A percentile compares a stretch with the other conserved stretches of the same genome.
Conservation (phyloP, 805 yeast species). For the Debaryomyces castellii region DNA sequence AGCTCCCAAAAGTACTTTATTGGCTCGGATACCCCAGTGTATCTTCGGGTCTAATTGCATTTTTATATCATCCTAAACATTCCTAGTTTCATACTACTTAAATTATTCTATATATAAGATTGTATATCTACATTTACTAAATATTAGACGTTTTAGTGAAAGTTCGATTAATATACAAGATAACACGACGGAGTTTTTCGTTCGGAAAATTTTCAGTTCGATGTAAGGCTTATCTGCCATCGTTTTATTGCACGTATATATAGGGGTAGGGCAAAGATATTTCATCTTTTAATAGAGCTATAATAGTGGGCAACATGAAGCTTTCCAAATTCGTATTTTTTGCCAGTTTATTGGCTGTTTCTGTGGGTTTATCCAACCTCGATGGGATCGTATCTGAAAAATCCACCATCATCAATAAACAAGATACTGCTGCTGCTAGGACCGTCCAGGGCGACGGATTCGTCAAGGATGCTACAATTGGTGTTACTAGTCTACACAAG, state of each 20-base stretch:
- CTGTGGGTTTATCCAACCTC: neutral
- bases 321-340: neutral
- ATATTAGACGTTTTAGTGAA: neutral
- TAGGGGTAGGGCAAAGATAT: too few relatives aligned
- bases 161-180: neutral
- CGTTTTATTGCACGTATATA: too few relatives aligned
- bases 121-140: slow-evolving; percentile 1
- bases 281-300: too few relatives aligned
- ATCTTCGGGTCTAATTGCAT: neutral
- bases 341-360: neutral
- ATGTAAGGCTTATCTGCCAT: neutral
- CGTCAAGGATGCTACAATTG: neutral
- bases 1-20: neutral
- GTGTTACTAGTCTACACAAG: neutral
- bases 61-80: neutral
- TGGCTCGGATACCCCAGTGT: neutral
- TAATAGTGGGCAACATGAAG: too few relatives aligned
- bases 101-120: slow-evolving; percentile 1
- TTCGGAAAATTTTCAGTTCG: neutral
- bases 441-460: neutral
- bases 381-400: neutral
- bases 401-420: neutral
- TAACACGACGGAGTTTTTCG: neutral
- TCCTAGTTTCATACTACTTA: neutral
- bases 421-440: neutral